A percentile compares a stretch with the other conserved stretches of the same genome.
These are phyloP conservation scores for Stagonosporopsis vannaccii DNA, from an alignment of 2,329 filamentous ascomycete genomes.

Conservation along the genomic window DNA sequence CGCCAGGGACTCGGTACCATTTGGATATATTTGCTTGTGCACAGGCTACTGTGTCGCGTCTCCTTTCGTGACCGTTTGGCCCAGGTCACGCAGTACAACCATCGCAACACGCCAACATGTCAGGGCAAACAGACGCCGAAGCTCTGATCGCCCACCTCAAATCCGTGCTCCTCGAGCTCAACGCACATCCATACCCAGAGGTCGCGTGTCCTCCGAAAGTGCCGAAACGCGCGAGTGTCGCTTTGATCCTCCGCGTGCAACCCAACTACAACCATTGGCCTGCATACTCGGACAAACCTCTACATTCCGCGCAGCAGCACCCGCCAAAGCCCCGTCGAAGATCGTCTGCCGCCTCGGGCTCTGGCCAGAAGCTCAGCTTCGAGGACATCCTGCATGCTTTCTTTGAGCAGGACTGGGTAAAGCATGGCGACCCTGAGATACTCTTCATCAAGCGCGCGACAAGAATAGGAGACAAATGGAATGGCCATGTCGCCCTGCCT, in stretches of 20 bases:
- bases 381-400: constrained; percentile 61
- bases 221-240: constrained; percentile 70
- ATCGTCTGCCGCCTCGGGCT: constrained; percentile 35
- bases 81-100: not conserved
- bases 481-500: constrained; percentile 71
- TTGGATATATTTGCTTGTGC: not conserved
- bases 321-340: constrained; percentile 31
- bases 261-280: constrained; percentile 65
- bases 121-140: constrained; percentile 9
- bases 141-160: constrained; percentile 51
- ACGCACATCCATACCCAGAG: constrained; percentile 57
- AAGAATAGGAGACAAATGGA: constrained; percentile 72
- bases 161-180: constrained; percentile 52
- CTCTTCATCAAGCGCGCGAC: constrained; percentile 75
- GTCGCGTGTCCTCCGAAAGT: constrained; percentile 58
- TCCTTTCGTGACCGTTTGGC: not conserved
- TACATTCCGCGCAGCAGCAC: constrained; percentile 22
- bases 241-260: constrained; percentile 68
- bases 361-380: constrained; percentile 39
- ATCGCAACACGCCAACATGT: constrained; percentile 7
- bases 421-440: constrained; percentile 70
- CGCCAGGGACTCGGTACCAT: not conserved
- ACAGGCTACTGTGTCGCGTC: not conserved
- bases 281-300: constrained; percentile 32
- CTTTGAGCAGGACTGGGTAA: constrained; percentile 70